Base-by-base conservation (phyloP, 1,284 basidiomycete species). In the Marasmius fiardii region DNA sequence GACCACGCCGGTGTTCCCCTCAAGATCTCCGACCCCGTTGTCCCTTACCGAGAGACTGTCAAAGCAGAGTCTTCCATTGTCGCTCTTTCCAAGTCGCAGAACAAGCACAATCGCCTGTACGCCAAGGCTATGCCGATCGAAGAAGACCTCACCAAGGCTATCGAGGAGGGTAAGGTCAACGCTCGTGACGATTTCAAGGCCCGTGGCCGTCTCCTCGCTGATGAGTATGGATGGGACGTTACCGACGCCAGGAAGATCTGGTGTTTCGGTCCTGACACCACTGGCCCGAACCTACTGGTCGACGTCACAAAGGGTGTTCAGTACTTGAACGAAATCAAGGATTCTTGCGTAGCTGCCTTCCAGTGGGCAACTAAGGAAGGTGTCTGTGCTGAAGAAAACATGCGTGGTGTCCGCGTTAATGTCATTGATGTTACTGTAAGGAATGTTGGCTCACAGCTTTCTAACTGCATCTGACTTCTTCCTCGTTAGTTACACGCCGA, bases 321-420 rank as follows among this genome's bases (percentile, higher is more conserved):
- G 70, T 95, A 95, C 78, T 79, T 95, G 64, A 94, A 93, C 72
- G 97, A 99, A 85, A 99, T 99, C 85, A 99, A 99, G 85, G 97
- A 99, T 77, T 99, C 96, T 65, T 98, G 95, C 73, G 86, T 99
- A 73, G 96, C 96, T 70, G 96, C 95, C 58, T 95, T 99, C 89
- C 97, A 99, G 78, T 99, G 96, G 97, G 97, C 95, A 56, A 92
- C 94, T 61, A 97, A 96, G 83, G 95, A 97, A 78, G 97, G 97
- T 83, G 95, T 94, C 64, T 88, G 90, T 69, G 87, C 87, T 60
- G 97, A 99, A 74, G 97, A 99, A 84, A 93, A 91, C 75, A 96
- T 99, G 93, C 95, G 97, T 81, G 95, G 95, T 79, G 85, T 96
- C 68, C 93, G 97, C 66, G 83, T 94, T 81, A 98, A 98, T 81